phyloP scores from a whole-genome alignment of 1,139 yeast species.

The Eremothecium cymbalariae region DNA sequence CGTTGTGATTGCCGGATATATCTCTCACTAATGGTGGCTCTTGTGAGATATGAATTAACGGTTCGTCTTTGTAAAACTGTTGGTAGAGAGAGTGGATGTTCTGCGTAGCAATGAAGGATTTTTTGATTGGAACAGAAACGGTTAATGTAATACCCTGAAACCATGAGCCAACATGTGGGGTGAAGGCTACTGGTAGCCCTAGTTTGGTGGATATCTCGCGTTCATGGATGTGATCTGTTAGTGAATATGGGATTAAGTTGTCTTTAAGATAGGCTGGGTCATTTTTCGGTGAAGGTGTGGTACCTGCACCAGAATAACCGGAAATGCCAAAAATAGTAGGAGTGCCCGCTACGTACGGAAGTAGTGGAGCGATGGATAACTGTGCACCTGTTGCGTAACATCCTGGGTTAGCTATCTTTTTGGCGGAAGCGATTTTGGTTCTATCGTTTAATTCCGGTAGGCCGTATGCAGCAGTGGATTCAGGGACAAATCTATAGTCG shows the following conservation, averaged over 20 bases:
- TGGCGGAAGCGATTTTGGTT: slow-evolving; percentile 56
- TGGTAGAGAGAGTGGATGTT: slow-evolving; percentile 81
- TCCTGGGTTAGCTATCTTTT: slow-evolving; percentile 91
- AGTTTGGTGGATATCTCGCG: slow-evolving; percentile 78
- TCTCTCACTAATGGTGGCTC: slow-evolving; percentile 72
- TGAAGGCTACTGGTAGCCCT: slow-evolving; percentile 74
- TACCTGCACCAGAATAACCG: slow-evolving; percentile 98
- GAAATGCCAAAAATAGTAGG: slow-evolving; percentile 93
- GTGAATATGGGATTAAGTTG: slow-evolving; percentile 88
- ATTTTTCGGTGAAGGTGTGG: slow-evolving; percentile 95
- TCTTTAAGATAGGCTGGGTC: slow-evolving; percentile 65
- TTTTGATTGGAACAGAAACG: slow-evolving; percentile 76
- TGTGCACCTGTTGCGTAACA: slow-evolving; percentile 98
- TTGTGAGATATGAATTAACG: slow-evolving; percentile 65
- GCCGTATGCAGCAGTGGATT: slow-evolving; percentile 88
- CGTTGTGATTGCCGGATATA: slow-evolving; percentile 89
- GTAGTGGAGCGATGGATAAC: slow-evolving; percentile 80
- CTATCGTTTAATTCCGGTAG: slow-evolving; percentile 75
- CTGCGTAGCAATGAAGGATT: slow-evolving; percentile 61
- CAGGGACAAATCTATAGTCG: slow-evolving; percentile 85
- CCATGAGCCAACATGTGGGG: slow-evolving; percentile 99
- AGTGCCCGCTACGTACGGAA: slow-evolving; percentile 51
- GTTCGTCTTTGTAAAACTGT: slow-evolving; percentile 82
- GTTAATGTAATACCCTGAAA: slow-evolving; percentile 97
- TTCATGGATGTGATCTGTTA: slow-evolving; percentile 96